Evolutionary conservation across 192 early-diverging fungal genomes (phyloP), one percentile per base, ranked within the genome.

Genomic region (Lobulomyces angularis): DNA sequence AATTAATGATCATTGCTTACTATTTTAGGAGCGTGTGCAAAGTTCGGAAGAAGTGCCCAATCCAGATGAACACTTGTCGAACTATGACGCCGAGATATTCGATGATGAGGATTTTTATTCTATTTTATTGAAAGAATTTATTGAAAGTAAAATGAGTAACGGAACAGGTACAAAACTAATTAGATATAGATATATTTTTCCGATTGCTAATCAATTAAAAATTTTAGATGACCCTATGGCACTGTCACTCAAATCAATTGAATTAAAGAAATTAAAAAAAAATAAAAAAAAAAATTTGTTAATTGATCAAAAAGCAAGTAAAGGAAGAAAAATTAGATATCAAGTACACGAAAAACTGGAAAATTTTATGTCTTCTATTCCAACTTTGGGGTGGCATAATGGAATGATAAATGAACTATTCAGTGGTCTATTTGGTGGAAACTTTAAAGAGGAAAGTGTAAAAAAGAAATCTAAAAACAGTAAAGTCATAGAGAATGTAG

Each of bases 51-150:
- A n/a, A n/a, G n/a, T n/a, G n/a, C 54, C 56, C 24, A 50, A 55
- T 39, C 53, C 56, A 27, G 84, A 81, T 44, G 60, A 60, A 16
- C 70, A 76, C 51, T 53, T 81, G 32, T 55, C 67, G 23, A 77
- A 88, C 35, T 74, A 85, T 43, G 88, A 93, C 42, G 45, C 59
- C 8, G 84, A 95, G 38, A 80, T 97, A 23, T 97, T 94, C 65
- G 93, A 97, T 50, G 93, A 97, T 49, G 71, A 77, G 0, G 93
- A 97, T 58, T 97, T 88, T 56, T 97, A 97, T 58, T 82, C 87
- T 48, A 84, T 88, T 38, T 67, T 90, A 33, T 50, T 97, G 44
- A 83, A 89, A 33, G 93, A 97, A 64, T 59, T 97, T 41, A 92
- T 97, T 33, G 93, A 97, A 55, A 82, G 77, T 37, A 69, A 87